Evolutionary conservation across 371 early-diverging fungal species (phyloP), one percentile per base, ranked within the genome.

Genomic region (Mortierella sp.): DNA sequence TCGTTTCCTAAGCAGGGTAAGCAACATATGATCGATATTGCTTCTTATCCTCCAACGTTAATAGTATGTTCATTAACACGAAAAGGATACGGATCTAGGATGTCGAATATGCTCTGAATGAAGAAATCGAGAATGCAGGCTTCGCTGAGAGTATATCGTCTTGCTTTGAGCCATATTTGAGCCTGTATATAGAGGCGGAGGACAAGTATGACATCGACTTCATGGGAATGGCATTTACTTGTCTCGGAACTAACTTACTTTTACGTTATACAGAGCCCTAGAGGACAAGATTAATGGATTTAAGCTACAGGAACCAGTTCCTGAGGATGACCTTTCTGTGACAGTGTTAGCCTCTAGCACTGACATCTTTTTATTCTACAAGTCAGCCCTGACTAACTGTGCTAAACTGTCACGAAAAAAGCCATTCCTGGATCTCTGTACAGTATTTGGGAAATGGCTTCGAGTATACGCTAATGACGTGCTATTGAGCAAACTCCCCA

Each of bases 361-460:
- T 0, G 98, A 98, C 41, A 86, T 98, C 41, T 96, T 98, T 77
- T 88, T 93, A 75, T 93, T 89, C 71, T 97, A 96, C 86, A 92
- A 95, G 45, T 95, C 97, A 72, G 92, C 96, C 1, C 84, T 98
- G 24, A 90, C 87, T 1, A 93, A 94, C 61, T 94, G 94, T 68
- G 91, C 97, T 2, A 91, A 93, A 64, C 85, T 98, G 62, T 94
- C 96, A 1, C 94, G 94, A 2, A 91, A 94, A 62, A 91, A 94
- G 72, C 92, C 97, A 1, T 91, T 98, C 69, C 84, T 92, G 61
- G 94, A 95, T 62, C 83, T 96, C 2, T 88, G 88, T 59, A 86
- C 83, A 8, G 79, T 94, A 19, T 96, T 97, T 86, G 91, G 88
- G 47, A 95, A 95, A 70, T 92, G 93, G 83, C 86, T 98, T 10